These are phyloP conservation scores for Arthroderma sp. DNA, from an alignment of 2,329 filamentous ascomycete genomes.

Conservation along the genomic window DNA sequence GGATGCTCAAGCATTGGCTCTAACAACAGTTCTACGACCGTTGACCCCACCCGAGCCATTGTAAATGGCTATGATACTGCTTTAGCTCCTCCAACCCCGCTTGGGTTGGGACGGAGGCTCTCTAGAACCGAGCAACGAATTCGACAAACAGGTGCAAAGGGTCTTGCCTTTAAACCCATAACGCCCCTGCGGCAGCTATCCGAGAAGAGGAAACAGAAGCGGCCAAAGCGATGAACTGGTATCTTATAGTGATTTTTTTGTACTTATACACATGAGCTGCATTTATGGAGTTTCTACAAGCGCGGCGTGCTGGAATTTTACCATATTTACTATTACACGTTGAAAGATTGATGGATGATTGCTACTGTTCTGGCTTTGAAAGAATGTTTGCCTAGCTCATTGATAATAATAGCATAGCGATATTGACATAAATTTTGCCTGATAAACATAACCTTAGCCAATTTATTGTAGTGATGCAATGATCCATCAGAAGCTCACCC, in stretches of 20 bases:
- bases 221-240: background rate
- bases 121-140: constrained; percentile 33
- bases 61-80: constrained; percentile 30
- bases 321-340: too few species aligned
- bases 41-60: constrained; percentile 11
- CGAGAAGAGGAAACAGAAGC: constrained; percentile 2
- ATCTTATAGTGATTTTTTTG: background rate
- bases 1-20: constrained; percentile 2
- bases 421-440: too few species aligned
- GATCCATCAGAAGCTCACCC: too few species aligned
- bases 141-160: constrained; percentile 29
- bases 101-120: constrained; percentile 26
- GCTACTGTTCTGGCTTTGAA: too few species aligned
- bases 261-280: too few species aligned
- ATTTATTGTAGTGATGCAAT: too few species aligned
- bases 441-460: too few species aligned
- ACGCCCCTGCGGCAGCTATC: background rate
- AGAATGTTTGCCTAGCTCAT: too few species aligned
- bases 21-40: constrained; percentile 7
- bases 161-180: constrained; percentile 24
- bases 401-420: too few species aligned
- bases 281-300: too few species aligned
- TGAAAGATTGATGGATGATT: too few species aligned
- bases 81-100: constrained; percentile 25
- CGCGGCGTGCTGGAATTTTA: too few species aligned